A percentile compares a stretch with the other conserved stretches of the same genome.
phyloP scores from a whole-genome alignment of 2,329 filamentous ascomycete genomes.

The Pleurostoma richardsiae region DNA sequence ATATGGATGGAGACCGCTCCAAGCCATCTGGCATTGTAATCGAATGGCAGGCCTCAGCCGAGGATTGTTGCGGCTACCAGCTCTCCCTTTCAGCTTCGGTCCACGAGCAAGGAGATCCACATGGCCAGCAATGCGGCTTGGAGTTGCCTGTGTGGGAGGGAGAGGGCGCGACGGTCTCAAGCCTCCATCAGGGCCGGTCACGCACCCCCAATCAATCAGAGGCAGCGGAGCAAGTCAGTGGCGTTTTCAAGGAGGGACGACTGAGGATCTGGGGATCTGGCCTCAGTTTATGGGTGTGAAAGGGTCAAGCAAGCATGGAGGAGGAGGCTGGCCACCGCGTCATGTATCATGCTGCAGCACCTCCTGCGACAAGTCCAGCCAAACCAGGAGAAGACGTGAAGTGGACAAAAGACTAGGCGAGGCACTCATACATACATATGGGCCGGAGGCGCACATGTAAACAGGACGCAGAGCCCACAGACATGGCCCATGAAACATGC shows the following conservation, averaged over 20 bases:
- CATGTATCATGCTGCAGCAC: constrained; percentile 19
- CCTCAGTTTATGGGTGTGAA: constrained; percentile 17
- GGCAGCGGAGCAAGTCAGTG: constrained; percentile 10
- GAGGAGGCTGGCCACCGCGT: constrained; percentile 22
- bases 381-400: neutral
- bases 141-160: constrained; percentile 5
- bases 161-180: constrained; percentile 5
- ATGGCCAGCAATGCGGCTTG: constrained; percentile 22
- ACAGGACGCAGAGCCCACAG: constrained; percentile 1
- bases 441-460: constrained; percentile 3
- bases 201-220: constrained; percentile 14
- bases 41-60: constrained; percentile 14
- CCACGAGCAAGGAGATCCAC: constrained; percentile 12
- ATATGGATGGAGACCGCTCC: constrained; percentile 12
- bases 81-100: constrained; percentile 8
- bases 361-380: constrained; percentile 18
- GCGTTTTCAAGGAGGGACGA: constrained; percentile 1
- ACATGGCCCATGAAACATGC: constrained; percentile 26
- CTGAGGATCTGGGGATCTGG: neutral
- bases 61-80: neutral
- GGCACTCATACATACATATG: neutral
- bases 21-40: constrained; percentile 16
- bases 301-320: constrained; percentile 13
- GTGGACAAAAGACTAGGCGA: neutral
- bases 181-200: constrained; percentile 10